A percentile compares a stretch with the other conserved stretches of the same genome.
phyloP scores from a whole-genome alignment of 306 rosid genomes.

The Sophora flavescens region DNA sequence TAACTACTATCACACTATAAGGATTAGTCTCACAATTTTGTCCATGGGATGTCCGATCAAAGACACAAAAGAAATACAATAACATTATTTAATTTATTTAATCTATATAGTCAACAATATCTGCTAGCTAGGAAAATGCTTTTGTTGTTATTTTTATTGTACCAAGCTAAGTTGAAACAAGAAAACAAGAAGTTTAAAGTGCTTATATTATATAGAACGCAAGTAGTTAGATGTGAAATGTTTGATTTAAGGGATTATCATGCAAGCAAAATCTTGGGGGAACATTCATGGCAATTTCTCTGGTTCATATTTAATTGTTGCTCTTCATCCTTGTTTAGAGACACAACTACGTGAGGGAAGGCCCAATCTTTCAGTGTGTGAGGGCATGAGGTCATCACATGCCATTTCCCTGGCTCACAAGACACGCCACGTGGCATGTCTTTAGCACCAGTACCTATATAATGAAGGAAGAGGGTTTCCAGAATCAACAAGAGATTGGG shows the following conservation, averaged over 20 bases:
- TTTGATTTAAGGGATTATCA: conserved; percentile 17
- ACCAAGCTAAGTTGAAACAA: conserved; percentile 23
- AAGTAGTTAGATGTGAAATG: conserved; percentile 3
- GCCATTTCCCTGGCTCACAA: conserved; percentile 62
- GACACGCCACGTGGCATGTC: conserved; percentile 78
- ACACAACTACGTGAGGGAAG: conserved; percentile 63
- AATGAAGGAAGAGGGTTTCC: conserved; percentile 49
- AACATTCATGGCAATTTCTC: conserved; percentile 34
- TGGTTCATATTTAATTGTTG: conserved; percentile 12
- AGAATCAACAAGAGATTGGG: conserved; percentile 56
- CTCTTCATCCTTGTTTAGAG: conserved; percentile 49
- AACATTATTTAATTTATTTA: too few relatives aligned
- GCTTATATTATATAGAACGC: neutral
- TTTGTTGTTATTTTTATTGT: neutral
- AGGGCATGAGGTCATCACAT: conserved; percentile 68
- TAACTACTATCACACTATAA: too few relatives aligned
- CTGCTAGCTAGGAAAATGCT: neutral
- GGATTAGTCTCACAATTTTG: too few relatives aligned
- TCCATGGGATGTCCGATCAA: too few relatives aligned
- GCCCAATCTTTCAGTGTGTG: conserved; percentile 41
- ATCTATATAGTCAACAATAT: too few relatives aligned
- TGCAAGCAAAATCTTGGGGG: conserved; percentile 32
- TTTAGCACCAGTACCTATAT: conserved; percentile 41
- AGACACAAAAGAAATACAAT: too few relatives aligned
- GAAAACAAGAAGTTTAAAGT: conserved; percentile 35